Base-by-base conservation (phyloP, 225 moss, liverwort and hornwort species). In the Asterella californica region DNA sequence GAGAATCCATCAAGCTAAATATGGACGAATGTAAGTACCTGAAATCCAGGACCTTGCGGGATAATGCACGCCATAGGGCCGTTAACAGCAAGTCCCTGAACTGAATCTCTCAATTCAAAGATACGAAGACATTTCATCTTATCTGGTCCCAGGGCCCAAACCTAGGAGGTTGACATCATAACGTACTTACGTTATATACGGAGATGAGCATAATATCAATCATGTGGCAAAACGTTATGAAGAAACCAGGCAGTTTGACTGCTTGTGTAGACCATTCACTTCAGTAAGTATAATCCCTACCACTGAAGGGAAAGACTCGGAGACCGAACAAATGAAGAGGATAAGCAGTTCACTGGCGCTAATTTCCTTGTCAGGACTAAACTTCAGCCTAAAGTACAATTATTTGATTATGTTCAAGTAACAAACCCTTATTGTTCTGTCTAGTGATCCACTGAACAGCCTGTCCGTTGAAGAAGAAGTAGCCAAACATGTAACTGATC, bases 401-500 rank as follows among this genome's bases (percentile, higher is more conserved):
- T 8, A 67, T 15, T 67, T 27, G 10, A 67, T 25, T 62, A 67
- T 67, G 67, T 67, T 67, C 34, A 67, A 17, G 34, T 61, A 17
- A 36, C 67, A 15, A 33, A 88, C 85, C 79, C 88, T 75, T 52
- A 88, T 83, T 22, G 79, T 82, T 79, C 82, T 88, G 86, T 88
- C 88, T 65, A 85, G 79, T 19, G 88, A 88, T 64, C 83, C 86
- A 70, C 83, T 88, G 50, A 79, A 83, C 24, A 88, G 82, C 69
- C 76, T 81, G 77, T 84, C 82, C 54, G 76, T 47, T 15, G 63
- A 65, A 11, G 67, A 78, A 24, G 79, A 69, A 73, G 76, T 66
- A 21, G 86, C 69, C 66, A 88, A 70, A n/a, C 83, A 83, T 38
- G 80, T 83, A 32, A 84, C 82, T 30, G 88, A 70, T 57, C 82